phyloP scores from a whole-genome alignment of 2,329 filamentous ascomycete genomes.

The Trichoderma atrobrunneum region DNA sequence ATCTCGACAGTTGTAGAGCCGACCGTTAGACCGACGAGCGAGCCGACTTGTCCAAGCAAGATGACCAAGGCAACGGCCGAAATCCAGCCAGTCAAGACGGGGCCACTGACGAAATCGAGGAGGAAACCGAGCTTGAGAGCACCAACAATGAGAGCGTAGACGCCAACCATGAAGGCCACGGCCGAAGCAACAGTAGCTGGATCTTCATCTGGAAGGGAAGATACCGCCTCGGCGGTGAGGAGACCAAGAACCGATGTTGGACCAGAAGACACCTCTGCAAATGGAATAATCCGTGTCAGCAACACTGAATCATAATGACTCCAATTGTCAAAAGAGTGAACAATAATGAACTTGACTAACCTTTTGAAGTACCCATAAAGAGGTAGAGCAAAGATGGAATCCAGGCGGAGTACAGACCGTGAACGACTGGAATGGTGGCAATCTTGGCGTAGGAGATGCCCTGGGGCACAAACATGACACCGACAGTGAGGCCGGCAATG shows the following conservation, averaged over 20 bases:
- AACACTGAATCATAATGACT: not conserved
- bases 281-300: not conserved
- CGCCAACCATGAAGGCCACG: conserved; percentile 61
- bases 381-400: conserved; percentile 55
- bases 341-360: conserved; percentile 31
- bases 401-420: conserved; percentile 60
- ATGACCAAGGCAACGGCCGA: conserved; percentile 65
- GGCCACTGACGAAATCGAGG: conserved; percentile 63
- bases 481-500: conserved; percentile 60
- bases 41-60: conserved; percentile 61
- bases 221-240: conserved; percentile 59
- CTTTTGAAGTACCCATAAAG: conserved; percentile 61
- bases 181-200: conserved; percentile 58
- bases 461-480: conserved; percentile 60
- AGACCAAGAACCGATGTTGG: conserved; percentile 64
- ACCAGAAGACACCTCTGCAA: conserved; percentile 56
- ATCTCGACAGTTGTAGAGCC: conserved; percentile 53
- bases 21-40: conserved; percentile 56
- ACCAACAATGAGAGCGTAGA: conserved; percentile 58
- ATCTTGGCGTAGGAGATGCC: conserved; percentile 62
- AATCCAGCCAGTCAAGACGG: conserved; percentile 63
- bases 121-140: conserved; percentile 63
- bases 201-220: conserved; percentile 49
- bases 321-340: not conserved
- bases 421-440: conserved; percentile 58